Base-by-base conservation (phyloP, 805 yeast species). In the Yarrowia sp. region DNA sequence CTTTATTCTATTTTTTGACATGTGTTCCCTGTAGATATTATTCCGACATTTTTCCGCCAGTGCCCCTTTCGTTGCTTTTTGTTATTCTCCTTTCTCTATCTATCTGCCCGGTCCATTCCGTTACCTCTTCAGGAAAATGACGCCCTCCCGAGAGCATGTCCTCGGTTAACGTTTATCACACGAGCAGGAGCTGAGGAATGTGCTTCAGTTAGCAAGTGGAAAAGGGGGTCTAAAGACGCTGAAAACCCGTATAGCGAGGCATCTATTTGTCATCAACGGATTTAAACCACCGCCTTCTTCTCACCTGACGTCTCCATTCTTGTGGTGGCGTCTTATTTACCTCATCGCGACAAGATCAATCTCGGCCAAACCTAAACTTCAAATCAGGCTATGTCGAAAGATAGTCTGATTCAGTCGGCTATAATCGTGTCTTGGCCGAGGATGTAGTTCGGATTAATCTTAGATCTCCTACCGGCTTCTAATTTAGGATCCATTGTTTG, bases 51-150 rank as follows among this genome's bases (percentile, higher is more conserved):
- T 30, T 48, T 32, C 38, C 54, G 54, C 54, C 30, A 24, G 48
- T 16, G 11, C 22, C 22, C n/a, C 28, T 12, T 46, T 32, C 36
- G 6, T 46, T 46, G 52, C 52, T 48, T 46, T 46, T 28, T 46
- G n/a, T 43, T 46, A 28, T 46, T 22, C 10, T 10, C 22, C 17
- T 48, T 5, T 36, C 24, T 21, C 11, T 30, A 7, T 19, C 36
- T 26, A 26, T 46, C 36, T 30, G 35, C 24, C 52, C 54, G 54
- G 54, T 48, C 54, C 54, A 48, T 48, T 48, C 54, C 54, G 54
- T 48, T 48, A 4, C 54, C 54, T 30, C 16, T 48, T 32, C 32
- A 28, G 54, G 30, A 48, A 48, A 46, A 16, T 48, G 54, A 26
- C 54, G 38, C 54, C 54, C 22, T 46, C 52, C 52, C 36, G 38